Evolutionary conservation across 257 asterid species (phyloP), one percentile per base, ranked within the genome.

Genomic region (Lantana camara): DNA sequence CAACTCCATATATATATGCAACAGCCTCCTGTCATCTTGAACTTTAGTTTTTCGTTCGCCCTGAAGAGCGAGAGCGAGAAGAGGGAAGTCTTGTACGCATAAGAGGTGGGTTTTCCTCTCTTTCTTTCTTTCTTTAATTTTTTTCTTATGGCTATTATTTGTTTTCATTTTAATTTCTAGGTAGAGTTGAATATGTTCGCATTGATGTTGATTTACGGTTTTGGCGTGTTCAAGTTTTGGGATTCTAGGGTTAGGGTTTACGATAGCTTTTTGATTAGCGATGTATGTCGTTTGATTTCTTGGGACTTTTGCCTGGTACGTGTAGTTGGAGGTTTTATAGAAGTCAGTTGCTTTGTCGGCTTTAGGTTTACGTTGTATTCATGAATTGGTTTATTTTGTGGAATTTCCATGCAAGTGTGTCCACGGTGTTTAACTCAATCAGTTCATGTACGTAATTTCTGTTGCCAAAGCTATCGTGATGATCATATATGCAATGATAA

Each of bases 1-100:
- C 21, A 48, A 27, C 24, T 23, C 53, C 59, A n/a, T 70, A 63
- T 85, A 82, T 60, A 72, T 82, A 69, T 23, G 11, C 66, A 30
- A 32, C 32, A 27, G 37, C 62, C 49, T 16, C 7, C 0, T 0
- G 0, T 0, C 5, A 0, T 73, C n/a, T n/a, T n/a, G n/a, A n/a
- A n/a, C n/a, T 2, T 9, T 51, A 63, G 41, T 63, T 69, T 78
- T 77, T 14, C 58, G 45, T 58, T 44, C 57, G 55, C 60, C 32
- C 32, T 17, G 45, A 57, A 63, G 59, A 27, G 17, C 41, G 48
- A 45, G 23, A 35, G 44, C 23, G 68, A 63, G 44, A 10, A 63
- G 61, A 41, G 27, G 12, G 48, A 14, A 21, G 17, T 44, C 59
- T 29, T 57, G 19, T n/a, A n/a, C n/a, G 19, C 16, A 30, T n/a